Percentiles rank a stretch among this genome's conserved stretches.
Evolutionary conservation across 108 stramenopile species (phyloP).

Genomic region (Schizochytrium sp.): DNA sequence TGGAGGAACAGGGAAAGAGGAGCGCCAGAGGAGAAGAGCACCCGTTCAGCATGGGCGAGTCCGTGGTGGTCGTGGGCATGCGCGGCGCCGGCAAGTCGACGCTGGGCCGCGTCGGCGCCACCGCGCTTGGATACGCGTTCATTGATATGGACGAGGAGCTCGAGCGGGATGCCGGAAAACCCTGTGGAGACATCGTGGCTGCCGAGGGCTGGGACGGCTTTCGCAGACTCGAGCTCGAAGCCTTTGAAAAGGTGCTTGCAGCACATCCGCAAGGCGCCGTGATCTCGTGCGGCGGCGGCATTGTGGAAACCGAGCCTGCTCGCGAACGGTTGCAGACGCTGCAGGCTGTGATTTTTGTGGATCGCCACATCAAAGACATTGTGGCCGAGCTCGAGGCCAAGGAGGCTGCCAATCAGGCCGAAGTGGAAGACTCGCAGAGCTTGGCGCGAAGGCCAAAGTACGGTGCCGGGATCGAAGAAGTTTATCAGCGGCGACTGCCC

Average conservation of each 20-base stretch:
- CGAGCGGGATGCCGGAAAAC: background rate
- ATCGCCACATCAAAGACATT: background rate
- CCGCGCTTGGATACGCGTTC: background rate
- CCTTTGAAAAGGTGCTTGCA: background rate
- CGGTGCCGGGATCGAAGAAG: background rate
- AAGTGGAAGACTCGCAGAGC: background rate
- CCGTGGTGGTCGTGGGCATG: constrained; percentile 22
- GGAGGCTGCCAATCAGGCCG: background rate
- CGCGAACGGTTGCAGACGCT: background rate
- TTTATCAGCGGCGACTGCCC: background rate
- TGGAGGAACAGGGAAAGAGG: too few relatives aligned
- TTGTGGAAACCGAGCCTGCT: background rate
- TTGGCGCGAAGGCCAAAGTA: constrained; percentile 3
- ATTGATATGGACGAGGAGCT: constrained; percentile 2
- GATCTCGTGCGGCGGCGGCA: constrained; percentile 27
- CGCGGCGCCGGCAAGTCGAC: constrained; percentile 27
- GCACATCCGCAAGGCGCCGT: background rate
- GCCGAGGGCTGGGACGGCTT: constrained; percentile 12
- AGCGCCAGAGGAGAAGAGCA: too few relatives aligned
- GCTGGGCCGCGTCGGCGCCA: background rate
- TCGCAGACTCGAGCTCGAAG: background rate
- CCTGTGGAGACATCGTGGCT: background rate
- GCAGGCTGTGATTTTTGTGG: background rate
- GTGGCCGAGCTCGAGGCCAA: background rate
- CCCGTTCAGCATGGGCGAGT: too few relatives aligned